Percentiles rank a stretch among this genome's conserved stretches.
These are phyloP conservation scores for Hypoxylon sp. DNA, from an alignment of 2,329 filamentous ascomycete genomes.

Conservation along the genomic window DNA sequence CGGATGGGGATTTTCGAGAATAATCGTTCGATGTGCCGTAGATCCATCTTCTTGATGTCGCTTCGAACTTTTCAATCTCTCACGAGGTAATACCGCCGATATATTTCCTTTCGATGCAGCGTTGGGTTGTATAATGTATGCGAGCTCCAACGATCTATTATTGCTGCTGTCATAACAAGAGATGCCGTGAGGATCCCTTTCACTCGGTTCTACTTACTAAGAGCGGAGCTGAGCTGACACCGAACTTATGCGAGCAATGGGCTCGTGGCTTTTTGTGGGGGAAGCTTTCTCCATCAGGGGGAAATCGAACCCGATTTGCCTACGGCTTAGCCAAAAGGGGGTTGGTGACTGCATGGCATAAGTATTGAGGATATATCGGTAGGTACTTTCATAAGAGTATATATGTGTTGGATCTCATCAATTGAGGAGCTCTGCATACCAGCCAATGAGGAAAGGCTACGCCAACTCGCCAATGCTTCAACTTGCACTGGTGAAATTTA, in stretches of 20 bases:
- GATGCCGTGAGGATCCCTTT: conserved; percentile 6
- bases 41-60: conserved; percentile 27
- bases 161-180: conserved; percentile 4
- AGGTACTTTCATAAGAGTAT: no score
- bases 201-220: conserved; percentile 31
- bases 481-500: no score
- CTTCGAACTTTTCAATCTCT: conserved; percentile 21
- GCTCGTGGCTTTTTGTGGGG: conserved; percentile 37
- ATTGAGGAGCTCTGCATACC: neutral
- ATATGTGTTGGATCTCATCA: neutral
- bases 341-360: conserved; percentile 25
- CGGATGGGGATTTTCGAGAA: conserved; percentile 4
- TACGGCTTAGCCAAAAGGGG: conserved; percentile 36
- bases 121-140: conserved; percentile 35
- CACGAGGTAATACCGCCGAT: conserved; percentile 36
- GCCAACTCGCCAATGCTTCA: no score
- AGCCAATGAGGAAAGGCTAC: no score
- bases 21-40: conserved; percentile 38
- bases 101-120: conserved; percentile 35
- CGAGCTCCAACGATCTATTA: conserved; percentile 34
- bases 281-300: conserved; percentile 23
- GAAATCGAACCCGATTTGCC: conserved; percentile 34
- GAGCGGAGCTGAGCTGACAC: conserved; percentile 32
- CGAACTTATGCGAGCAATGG: conserved; percentile 29
- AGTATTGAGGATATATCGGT: neutral